phyloP scores from a whole-genome alignment of 2,329 filamentous ascomycete genomes.

The Exophiala alcalophila region DNA sequence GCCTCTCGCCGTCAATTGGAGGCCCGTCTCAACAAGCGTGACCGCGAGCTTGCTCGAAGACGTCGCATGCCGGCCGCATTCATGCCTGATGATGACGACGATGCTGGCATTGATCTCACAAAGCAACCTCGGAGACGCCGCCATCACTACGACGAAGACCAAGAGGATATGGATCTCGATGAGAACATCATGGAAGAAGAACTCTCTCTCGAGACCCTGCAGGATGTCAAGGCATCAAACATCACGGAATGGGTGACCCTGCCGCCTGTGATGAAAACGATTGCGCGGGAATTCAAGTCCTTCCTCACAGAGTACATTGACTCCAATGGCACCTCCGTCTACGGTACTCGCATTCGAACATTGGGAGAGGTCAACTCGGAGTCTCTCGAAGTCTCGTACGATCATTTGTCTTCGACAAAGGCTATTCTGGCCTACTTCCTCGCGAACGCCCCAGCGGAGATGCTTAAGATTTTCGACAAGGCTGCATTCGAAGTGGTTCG shows the following conservation, averaged over 20 bases:
- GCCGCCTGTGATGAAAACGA: slow-evolving; percentile 83
- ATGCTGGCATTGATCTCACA: slow-evolving; percentile 78
- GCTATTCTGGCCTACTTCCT: slow-evolving; percentile 94
- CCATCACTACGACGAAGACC: slow-evolving; percentile 90
- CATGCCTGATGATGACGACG: slow-evolving; percentile 73
- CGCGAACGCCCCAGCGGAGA: slow-evolving; percentile 90
- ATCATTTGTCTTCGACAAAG: slow-evolving; percentile 84
- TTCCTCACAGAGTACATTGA: slow-evolving; percentile 97
- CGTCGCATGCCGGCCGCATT: slow-evolving; percentile 62
- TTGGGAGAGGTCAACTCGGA: slow-evolving; percentile 98
- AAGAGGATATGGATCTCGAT: slow-evolving; percentile 82
- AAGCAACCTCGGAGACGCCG: slow-evolving; percentile 80
- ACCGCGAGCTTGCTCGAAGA: slow-evolving; percentile 58
- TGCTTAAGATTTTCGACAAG: slow-evolving; percentile 92
- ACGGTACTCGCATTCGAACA: slow-evolving; percentile 88
- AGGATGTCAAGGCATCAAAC: slow-evolving; percentile 89
- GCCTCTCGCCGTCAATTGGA: slow-evolving; percentile 60
- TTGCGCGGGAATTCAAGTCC: slow-evolving; percentile 94
- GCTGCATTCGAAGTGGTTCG: slow-evolving; percentile 96
- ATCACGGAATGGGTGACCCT: slow-evolving; percentile 94
- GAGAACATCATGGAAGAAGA: slow-evolving; percentile 95
- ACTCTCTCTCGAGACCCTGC: slow-evolving; percentile 82
- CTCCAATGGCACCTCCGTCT: slow-evolving; percentile 82
- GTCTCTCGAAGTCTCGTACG: slow-evolving; percentile 92
- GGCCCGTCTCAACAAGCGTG: slow-evolving; percentile 59